Evolutionary conservation across 2,329 filamentous ascomycete genomes (phyloP).

Genomic region (Dichotomopilus funicola): DNA sequence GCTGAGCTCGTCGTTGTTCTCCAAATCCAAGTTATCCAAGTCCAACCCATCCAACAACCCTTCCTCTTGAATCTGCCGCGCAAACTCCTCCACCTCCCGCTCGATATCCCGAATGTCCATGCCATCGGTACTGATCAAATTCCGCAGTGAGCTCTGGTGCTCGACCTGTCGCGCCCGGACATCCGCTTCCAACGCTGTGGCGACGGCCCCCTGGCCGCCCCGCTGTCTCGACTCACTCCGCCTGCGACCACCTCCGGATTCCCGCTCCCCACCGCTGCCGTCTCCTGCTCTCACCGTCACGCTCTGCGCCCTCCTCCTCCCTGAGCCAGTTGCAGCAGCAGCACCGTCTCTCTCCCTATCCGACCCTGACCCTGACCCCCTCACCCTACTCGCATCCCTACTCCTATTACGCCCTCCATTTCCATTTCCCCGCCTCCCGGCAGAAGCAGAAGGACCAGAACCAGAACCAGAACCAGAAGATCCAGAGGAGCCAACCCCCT

Average conservation of each 20-base stretch:
- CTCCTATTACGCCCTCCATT: conserved; percentile 23
- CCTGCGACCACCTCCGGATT: conserved; percentile 26
- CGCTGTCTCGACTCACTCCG: conserved; percentile 41
- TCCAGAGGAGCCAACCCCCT: conserved; percentile 31
- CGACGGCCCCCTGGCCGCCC: conserved; percentile 22
- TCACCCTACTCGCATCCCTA: conserved; percentile 32
- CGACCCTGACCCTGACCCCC: conserved; percentile 6
- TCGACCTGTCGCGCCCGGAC: conserved; percentile 58
- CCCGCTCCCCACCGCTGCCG: conserved; percentile 29
- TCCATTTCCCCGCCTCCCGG: conserved; percentile 16
- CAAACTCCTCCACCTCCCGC: conserved; percentile 82
- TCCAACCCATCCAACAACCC: conserved; percentile 84
- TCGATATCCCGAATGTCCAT: conserved; percentile 73
- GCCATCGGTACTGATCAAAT: conserved; percentile 73
- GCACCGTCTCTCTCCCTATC: conserved; percentile 15
- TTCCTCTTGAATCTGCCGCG: conserved; percentile 63
- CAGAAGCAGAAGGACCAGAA: neutral
- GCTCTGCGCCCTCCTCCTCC: conserved; percentile 26
- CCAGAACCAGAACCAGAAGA: neutral
- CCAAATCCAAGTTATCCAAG: conserved; percentile 75
- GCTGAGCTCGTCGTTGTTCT: conserved; percentile 82
- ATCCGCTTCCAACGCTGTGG: conserved; percentile 27
- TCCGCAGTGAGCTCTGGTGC: conserved; percentile 83
- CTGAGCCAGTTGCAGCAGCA: conserved; percentile 21
- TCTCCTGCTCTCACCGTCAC: conserved; percentile 32